These are phyloP conservation scores for Sedum album DNA, from an alignment of 164 flowering plant species.

Conservation along the genomic window DNA sequence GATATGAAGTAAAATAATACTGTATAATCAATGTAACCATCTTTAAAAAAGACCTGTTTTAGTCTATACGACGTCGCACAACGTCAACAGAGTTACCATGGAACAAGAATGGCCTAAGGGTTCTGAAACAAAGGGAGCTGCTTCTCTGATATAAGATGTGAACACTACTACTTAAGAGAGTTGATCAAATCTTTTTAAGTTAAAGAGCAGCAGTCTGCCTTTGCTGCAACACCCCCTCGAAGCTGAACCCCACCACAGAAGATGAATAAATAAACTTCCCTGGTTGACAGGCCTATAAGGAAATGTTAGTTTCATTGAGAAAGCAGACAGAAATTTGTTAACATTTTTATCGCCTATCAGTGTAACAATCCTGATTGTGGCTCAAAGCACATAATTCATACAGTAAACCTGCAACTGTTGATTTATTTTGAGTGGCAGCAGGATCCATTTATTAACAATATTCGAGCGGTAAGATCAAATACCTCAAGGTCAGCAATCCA, in stretches of 20 bases:
- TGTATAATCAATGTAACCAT: background rate
- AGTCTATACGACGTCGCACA: background rate
- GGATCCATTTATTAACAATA: background rate
- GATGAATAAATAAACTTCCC: conserved; percentile 91
- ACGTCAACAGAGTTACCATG: background rate
- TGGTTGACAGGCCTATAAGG: conserved; percentile 68
- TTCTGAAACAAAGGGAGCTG: background rate
- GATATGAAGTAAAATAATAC: background rate
- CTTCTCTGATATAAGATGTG: too few relatives aligned
- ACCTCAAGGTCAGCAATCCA: conserved; percentile 99
- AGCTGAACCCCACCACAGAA: conserved; percentile 89
- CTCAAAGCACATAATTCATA: background rate
- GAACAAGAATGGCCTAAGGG: background rate
- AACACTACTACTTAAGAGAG: conserved; percentile 35
- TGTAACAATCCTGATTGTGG: background rate
- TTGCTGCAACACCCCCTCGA: conserved; percentile 72
- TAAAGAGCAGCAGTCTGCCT: conserved; percentile 82
- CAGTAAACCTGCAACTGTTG: background rate
- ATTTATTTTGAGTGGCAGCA: background rate
- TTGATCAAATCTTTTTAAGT: conserved; percentile 65
- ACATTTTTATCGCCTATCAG: background rate
- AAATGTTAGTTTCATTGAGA: background rate
- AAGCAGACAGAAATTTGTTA: background rate
- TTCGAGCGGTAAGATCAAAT: conserved; percentile 10
- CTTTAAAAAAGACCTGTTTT: background rate